These are phyloP conservation scores for Nidularia pulvinata DNA, from an alignment of 768 basidiomycete genomes.

Conservation along the genomic window DNA sequence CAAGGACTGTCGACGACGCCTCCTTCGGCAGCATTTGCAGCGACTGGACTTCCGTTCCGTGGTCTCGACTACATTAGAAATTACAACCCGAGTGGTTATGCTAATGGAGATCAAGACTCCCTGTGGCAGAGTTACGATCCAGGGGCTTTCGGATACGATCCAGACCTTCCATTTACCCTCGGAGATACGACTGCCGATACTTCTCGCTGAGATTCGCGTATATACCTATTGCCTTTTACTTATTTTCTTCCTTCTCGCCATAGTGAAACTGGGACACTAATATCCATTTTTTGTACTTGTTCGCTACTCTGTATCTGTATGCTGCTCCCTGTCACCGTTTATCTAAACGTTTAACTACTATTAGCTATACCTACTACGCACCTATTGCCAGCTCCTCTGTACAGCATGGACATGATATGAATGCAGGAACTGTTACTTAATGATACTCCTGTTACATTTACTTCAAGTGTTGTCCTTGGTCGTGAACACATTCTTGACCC, in stretches of 20 bases:
- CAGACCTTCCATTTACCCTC: slow-evolving; percentile 73
- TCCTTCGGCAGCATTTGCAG: slow-evolving; percentile 64
- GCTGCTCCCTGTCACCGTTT: not conserved
- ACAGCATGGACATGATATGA: not conserved
- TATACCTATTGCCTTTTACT: not conserved
- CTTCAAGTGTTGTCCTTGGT: too few species aligned
- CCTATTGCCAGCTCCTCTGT: not conserved
- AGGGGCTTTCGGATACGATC: slow-evolving; percentile 73
- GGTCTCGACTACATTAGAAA: slow-evolving; percentile 86
- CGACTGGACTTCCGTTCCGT: slow-evolving; percentile 78
- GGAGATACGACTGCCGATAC: slow-evolving; percentile 38
- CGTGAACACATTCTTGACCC: too few species aligned
- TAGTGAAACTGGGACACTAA: not conserved
- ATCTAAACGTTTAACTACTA: too few species aligned
- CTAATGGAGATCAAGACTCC: slow-evolving; percentile 44
- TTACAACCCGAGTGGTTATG: slow-evolving; percentile 57
- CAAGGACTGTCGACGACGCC: slow-evolving; percentile 55
- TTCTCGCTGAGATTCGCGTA: slow-evolving; percentile 1
- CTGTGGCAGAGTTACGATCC: slow-evolving; percentile 71
- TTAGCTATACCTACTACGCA: too few species aligned
- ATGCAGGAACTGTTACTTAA: too few species aligned
- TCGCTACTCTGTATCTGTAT: slow-evolving; percentile 1
- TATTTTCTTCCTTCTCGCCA: not conserved
- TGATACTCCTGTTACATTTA: too few species aligned
- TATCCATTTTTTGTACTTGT: slow-evolving; percentile 1